A percentile compares a stretch with the other conserved stretches of the same genome.
These are phyloP conservation scores for Westerdykella aurantiaca DNA, from an alignment of 2,329 filamentous ascomycete species.

Conservation along the genomic window DNA sequence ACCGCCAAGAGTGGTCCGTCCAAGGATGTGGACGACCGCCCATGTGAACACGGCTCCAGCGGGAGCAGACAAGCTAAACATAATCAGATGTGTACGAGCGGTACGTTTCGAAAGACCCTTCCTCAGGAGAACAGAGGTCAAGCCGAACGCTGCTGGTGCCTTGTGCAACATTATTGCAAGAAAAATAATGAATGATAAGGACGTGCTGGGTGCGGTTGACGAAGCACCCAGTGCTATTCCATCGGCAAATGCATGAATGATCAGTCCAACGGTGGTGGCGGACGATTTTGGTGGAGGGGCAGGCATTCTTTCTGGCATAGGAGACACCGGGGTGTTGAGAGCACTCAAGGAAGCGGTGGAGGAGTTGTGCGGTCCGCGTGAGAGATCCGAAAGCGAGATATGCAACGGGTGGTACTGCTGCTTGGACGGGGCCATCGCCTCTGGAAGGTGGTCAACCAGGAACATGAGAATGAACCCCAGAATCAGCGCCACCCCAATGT, in stretches of 20 bases:
- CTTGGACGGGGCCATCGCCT: slow-evolving; percentile 45
- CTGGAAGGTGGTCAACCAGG: slow-evolving; percentile 62
- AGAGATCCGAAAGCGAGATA: slow-evolving; percentile 81
- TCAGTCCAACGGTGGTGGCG: slow-evolving; percentile 74
- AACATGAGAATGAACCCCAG: slow-evolving; percentile 96
- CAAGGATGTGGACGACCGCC: slow-evolving; percentile 67
- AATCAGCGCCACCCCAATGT: slow-evolving; percentile 81
- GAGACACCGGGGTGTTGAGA: slow-evolving; percentile 16
- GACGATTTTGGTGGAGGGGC: slow-evolving; percentile 34
- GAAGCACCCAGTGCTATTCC: slow-evolving; percentile 94
- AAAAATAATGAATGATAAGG: slow-evolving; percentile 83
- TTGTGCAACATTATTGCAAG: slow-evolving; percentile 97
- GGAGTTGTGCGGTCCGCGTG: slow-evolving; percentile 44
- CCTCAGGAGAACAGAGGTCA: slow-evolving; percentile 84
- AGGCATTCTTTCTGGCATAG: slow-evolving; percentile 27
- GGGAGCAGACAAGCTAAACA: slow-evolving; percentile 89
- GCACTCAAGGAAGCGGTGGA: slow-evolving; percentile 32
- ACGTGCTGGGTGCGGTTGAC: slow-evolving; percentile 53
- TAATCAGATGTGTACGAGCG: slow-evolving; percentile 74
- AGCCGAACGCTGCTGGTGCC: slow-evolving; percentile 87
- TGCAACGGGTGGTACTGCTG: slow-evolving; percentile 66
- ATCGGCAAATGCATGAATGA: slow-evolving; percentile 92
- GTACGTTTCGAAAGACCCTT: slow-evolving; percentile 85
- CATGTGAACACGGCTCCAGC: slow-evolving; percentile 80
- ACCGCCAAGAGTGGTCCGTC: slow-evolving; percentile 53